Evolutionary conservation across 2,329 filamentous ascomycete species (phyloP).

Genomic region (Colletotrichum tropicale): DNA sequence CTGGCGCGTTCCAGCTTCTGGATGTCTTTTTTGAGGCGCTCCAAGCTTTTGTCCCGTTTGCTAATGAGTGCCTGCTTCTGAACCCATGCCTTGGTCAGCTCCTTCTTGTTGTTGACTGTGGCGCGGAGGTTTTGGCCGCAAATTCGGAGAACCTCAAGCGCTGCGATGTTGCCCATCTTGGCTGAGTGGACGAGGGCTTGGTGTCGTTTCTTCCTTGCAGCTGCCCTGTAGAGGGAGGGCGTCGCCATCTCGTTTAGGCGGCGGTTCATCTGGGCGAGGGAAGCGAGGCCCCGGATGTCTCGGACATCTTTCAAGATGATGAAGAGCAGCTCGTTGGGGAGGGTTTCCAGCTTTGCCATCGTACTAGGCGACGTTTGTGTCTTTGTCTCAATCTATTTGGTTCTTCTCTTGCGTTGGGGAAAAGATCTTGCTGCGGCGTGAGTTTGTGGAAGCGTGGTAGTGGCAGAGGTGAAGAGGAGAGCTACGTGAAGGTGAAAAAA

Average conservation of each 20-base stretch:
- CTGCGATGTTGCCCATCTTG: neutral
- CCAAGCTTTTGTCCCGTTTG: neutral
- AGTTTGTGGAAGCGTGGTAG: neutral
- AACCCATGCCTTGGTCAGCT: neutral
- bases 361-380: neutral
- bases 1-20: neutral
- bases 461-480: neutral
- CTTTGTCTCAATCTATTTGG: neutral
- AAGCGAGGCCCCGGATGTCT: neutral
- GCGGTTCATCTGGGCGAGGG: neutral
- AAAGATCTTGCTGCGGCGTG: neutral
- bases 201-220: neutral
- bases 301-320: neutral
- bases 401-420: neutral
- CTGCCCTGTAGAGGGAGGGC: neutral
- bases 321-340: neutral
- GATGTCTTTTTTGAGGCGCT: neutral
- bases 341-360: neutral
- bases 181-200: neutral
- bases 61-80: neutral
- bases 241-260: neutral
- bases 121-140: neutral
- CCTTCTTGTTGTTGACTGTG: neutral
- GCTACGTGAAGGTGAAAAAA: neutral
- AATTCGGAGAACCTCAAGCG: neutral